Base-by-base conservation (phyloP, 805 yeast species). In the Wickerhamiella azymoides region DNA sequence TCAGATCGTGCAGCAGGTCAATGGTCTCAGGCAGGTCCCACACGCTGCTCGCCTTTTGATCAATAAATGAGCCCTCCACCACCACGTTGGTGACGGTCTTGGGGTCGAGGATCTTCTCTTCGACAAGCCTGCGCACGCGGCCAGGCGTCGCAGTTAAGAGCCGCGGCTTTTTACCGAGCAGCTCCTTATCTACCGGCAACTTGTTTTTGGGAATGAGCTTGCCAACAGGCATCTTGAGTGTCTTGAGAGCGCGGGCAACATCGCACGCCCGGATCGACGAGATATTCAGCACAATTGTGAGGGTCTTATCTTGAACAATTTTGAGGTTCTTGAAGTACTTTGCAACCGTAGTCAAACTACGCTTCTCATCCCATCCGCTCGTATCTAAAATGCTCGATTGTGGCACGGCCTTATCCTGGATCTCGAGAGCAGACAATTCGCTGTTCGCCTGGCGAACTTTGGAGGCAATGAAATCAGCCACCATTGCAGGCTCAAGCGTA, bases 211-310 rank as follows among this genome's bases (percentile, higher is more conserved):
- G 74, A 56, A 84, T 84, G 40, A 84, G 59, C 59, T 84, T 84
- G 10, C 75, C 47, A 13, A 35, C 71, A 35, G 66, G 46, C 55
- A 70, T 58, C 62, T 69, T 45, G 26, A 36, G 35, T 7, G 30
- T 10, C 21, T 56, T 51, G 61, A 74, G 57, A 1, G 82, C 76
- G 52, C 94, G 72, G 57, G 74, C 80, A 2, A 85, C 71, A 55
- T 88, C 96, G 56, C 96, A 89, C 1, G 85, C 92, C 53, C 96
- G 71, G 19, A 85, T 66, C 10, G 94, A 92, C 0, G 94, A 84
- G 68, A 81, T 72, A 0, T 88, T 72, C 13, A 80, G 55, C 1
- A 79, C 62, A 13, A 79, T 62, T 51, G 76, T 59, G 62, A 71
- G 65, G 45, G 72, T 70, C 25, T 72, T 61, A 27, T 63, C 67